These are phyloP conservation scores for Anthracocystis setariae DNA, from an alignment of 1,284 basidiomycete species.

Conservation along the genomic window DNA sequence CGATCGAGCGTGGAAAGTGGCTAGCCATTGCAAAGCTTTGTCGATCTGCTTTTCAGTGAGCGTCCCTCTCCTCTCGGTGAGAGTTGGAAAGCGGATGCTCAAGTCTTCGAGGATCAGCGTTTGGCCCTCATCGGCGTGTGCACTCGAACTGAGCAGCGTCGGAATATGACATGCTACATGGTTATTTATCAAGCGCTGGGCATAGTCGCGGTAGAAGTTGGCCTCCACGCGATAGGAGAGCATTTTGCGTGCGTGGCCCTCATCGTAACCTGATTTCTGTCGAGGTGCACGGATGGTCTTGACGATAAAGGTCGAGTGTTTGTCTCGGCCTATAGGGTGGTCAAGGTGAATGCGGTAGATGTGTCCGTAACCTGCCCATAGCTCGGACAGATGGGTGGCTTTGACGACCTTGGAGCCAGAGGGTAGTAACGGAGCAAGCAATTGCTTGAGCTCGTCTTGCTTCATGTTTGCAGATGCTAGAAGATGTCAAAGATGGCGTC, in stretches of 20 bases:
- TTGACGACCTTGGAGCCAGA: slow-evolving; percentile 5
- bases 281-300: slow-evolving; percentile 31
- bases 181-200: background rate
- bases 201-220: slow-evolving; percentile 45
- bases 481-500: background rate
- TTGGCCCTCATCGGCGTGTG: background rate
- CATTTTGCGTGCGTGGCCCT: slow-evolving; percentile 47
- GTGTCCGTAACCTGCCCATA: slow-evolving; percentile 51
- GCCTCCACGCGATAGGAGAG: slow-evolving; percentile 44
- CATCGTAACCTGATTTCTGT: slow-evolving; percentile 17
- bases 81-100: slow-evolving; percentile 4
- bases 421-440: slow-evolving; percentile 16
- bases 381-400: slow-evolving; percentile 21
- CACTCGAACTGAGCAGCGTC: background rate
- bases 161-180: slow-evolving; percentile 15
- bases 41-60: slow-evolving; percentile 18
- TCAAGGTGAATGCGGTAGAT: slow-evolving; percentile 32
- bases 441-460: slow-evolving; percentile 7
- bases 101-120: slow-evolving; percentile 30
- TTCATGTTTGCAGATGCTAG: slow-evolving; percentile 1
- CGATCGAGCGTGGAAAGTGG: slow-evolving; percentile 28
- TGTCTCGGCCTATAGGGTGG: background rate
- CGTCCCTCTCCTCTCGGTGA: slow-evolving; percentile 31
- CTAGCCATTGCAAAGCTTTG: slow-evolving; percentile 37
- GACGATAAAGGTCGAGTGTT: slow-evolving; percentile 23